Evolutionary conservation across 495 filamentous ascomycete genomes (phyloP).

Genomic region (Ascodesmis nigricans): DNA sequence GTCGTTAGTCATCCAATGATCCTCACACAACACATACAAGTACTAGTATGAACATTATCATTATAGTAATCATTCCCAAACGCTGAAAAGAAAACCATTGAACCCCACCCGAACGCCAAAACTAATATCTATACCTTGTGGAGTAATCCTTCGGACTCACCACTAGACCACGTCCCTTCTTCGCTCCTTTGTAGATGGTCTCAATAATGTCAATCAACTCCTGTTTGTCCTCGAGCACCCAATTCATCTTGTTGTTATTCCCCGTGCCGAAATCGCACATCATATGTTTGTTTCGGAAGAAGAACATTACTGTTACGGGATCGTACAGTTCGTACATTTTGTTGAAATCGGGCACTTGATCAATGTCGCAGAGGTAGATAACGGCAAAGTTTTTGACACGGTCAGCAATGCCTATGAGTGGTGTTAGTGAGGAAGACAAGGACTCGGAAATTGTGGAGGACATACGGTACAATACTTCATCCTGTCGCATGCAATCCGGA

Average conservation of each 20-base stretch:
- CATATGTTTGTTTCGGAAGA: conserved; percentile 98
- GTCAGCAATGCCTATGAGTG: conserved; percentile 38
- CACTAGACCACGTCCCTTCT: conserved; percentile 87
- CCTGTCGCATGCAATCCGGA: conserved; percentile 70
- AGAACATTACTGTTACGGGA: conserved; percentile 49
- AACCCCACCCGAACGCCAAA: neutral
- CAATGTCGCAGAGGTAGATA: conserved; percentile 91
- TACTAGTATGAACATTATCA: too few relatives aligned
- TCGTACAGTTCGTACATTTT: conserved; percentile 57
- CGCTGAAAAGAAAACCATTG: too few relatives aligned
- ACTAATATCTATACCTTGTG: conserved; percentile 21
- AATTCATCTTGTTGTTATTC: conserved; percentile 97
- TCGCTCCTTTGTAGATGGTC: conserved; percentile 89
- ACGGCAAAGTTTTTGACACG: conserved; percentile 78
- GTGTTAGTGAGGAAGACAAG: conserved; percentile 12
- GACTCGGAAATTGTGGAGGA: conserved; percentile 8
- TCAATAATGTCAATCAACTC: conserved; percentile 97
- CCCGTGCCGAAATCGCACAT: conserved; percentile 97
- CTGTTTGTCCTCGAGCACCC: conserved; percentile 94
- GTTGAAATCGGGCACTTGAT: conserved; percentile 92
- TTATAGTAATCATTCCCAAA: too few relatives aligned
- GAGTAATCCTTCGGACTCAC: conserved; percentile 66
- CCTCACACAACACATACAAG: too few relatives aligned
- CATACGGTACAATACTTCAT: conserved; percentile 72
- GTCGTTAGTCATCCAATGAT: too few relatives aligned